These are phyloP conservation scores for Claviceps maximensis DNA, from an alignment of 2,329 filamentous ascomycete species.

Conservation along the genomic window DNA sequence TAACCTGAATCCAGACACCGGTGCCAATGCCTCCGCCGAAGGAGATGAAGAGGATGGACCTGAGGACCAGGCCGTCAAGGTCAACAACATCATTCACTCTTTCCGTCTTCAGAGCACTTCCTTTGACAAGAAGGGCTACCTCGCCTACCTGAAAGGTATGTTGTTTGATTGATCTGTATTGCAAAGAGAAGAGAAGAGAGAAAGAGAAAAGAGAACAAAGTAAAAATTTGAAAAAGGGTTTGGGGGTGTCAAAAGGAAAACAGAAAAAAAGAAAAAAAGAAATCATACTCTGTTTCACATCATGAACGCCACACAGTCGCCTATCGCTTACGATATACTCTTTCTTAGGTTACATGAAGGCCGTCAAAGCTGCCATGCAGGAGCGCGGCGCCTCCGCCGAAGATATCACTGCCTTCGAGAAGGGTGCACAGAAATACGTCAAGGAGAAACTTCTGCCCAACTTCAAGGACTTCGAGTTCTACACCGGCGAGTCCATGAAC, in stretches of 20 bases:
- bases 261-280: too few relatives aligned
- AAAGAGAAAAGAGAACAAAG: too few relatives aligned
- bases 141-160: slow-evolving; percentile 73
- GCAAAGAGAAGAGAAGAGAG: too few relatives aligned
- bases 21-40: slow-evolving; percentile 95
- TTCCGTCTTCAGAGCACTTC: slow-evolving; percentile 72
- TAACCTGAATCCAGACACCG: slow-evolving; percentile 48
- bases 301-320: not conserved
- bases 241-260: too few relatives aligned
- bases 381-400: slow-evolving; percentile 48
- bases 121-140: slow-evolving; percentile 83
- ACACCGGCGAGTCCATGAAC: slow-evolving; percentile 84
- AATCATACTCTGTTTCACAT: too few relatives aligned
- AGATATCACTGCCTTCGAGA: slow-evolving; percentile 67
- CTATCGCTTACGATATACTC: not conserved
- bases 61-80: slow-evolving; percentile 57
- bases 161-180: not conserved
- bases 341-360: slow-evolving; percentile 73
- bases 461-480: slow-evolving; percentile 96
- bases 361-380: slow-evolving; percentile 59
- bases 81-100: slow-evolving; percentile 87
- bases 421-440: slow-evolving; percentile 56
- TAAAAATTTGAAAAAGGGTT: too few relatives aligned
- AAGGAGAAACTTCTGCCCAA: slow-evolving; percentile 71
- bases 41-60: slow-evolving; percentile 68